These are phyloP conservation scores for Cairneyella variabilis DNA, from an alignment of 495 filamentous ascomycete genomes.

Conservation along the genomic window DNA sequence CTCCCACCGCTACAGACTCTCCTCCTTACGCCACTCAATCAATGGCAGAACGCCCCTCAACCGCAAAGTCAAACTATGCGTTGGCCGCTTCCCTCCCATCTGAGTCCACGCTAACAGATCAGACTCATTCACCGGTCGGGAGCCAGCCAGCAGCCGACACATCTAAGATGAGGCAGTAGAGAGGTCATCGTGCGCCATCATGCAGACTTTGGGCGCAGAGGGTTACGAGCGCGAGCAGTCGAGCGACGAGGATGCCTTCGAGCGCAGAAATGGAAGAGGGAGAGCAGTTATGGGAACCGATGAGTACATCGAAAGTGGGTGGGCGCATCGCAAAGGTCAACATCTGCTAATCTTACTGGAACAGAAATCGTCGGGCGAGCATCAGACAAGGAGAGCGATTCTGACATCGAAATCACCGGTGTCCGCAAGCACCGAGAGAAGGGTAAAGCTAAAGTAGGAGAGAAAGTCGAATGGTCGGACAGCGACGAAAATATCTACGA, in stretches of 20 bases:
- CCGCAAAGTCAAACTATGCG: too few species aligned
- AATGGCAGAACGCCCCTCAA: too few species aligned
- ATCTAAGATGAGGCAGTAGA: too few species aligned
- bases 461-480: slow-evolving; percentile 39
- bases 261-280: slow-evolving; percentile 1
- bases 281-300: slow-evolving; percentile 8
- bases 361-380: slow-evolving; percentile 10
- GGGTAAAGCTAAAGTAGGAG: slow-evolving; percentile 17
- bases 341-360: too few species aligned
- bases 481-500: slow-evolving; percentile 31
- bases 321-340: too few species aligned
- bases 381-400: slow-evolving; percentile 7
- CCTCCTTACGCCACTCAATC: too few species aligned
- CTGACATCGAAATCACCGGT: slow-evolving; percentile 12
- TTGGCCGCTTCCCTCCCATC: too few species aligned
- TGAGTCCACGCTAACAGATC: too few species aligned
- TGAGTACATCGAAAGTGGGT: slow-evolving; percentile 20
- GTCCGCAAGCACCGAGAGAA: not conserved
- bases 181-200: too few species aligned
- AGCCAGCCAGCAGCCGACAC: too few species aligned
- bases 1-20: too few species aligned
- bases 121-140: too few species aligned
- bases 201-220: slow-evolving; percentile 13
- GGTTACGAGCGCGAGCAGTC: slow-evolving; percentile 10
- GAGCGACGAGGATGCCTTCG: slow-evolving; percentile 9